phyloP scores from a whole-genome alignment of 345 rosid genomes.

The Eucalyptus marginata region DNA sequence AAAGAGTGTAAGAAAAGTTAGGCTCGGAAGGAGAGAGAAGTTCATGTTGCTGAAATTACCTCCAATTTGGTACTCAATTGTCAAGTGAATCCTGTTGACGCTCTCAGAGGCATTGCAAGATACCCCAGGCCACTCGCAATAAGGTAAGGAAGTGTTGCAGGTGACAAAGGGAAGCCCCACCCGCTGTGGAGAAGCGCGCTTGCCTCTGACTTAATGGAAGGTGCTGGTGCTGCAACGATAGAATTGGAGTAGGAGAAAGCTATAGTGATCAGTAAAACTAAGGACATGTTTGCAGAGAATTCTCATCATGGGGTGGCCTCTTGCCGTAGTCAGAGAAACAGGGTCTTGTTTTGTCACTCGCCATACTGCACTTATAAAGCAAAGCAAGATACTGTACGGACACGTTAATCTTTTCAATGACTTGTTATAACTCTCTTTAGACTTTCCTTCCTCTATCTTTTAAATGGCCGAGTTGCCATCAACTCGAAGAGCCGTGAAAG shows the following conservation, averaged over 20 bases:
- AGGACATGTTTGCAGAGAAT: neutral
- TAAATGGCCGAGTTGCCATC: too few relatives aligned
- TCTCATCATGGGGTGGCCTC: neutral
- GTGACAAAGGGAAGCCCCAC: neutral
- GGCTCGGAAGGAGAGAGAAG: conserved; percentile 3
- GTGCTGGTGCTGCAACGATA: too few relatives aligned
- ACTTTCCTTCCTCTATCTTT: too few relatives aligned
- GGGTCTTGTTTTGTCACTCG: neutral
- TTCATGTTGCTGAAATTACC: neutral
- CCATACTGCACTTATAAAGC: neutral
- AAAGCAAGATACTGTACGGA: neutral
- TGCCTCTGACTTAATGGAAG: neutral
- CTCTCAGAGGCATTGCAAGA: neutral
- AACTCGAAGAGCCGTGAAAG: too few relatives aligned
- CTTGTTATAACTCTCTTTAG: too few relatives aligned
- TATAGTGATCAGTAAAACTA: too few relatives aligned
- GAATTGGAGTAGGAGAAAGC: too few relatives aligned
- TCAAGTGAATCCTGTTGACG: fast-evolving
- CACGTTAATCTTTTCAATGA: too few relatives aligned
- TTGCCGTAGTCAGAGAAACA: neutral
- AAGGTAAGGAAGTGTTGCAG: neutral
- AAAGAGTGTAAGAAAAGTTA: neutral
- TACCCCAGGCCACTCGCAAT: neutral
- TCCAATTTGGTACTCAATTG: neutral
- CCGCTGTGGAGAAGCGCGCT: neutral